Conservation (phyloP, 192 early-diverging fungal genomes). For the Irineochytrium annulatum region DNA sequence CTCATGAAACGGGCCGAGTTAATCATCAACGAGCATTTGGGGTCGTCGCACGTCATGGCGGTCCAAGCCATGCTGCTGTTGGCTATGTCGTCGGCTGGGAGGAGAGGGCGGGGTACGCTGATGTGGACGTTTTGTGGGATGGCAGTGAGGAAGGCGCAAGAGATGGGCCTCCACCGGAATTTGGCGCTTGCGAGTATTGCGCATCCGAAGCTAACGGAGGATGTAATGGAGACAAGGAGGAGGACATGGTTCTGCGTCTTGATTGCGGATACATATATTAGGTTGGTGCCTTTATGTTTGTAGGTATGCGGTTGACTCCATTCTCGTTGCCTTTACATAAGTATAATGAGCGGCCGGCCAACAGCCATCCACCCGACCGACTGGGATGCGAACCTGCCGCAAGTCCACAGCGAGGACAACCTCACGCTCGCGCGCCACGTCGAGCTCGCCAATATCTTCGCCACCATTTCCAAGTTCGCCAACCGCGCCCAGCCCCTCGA, state of each 20-base stretch:
- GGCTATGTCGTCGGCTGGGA: conserved; percentile 6
- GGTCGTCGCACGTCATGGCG: conserved; percentile 7
- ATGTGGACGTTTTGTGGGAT: conserved; percentile 17
- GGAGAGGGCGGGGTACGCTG: conserved; percentile 9
- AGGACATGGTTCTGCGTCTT: conserved; percentile 21
- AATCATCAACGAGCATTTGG: conserved; percentile 19
- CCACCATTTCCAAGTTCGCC: conserved; percentile 14
- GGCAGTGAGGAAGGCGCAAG: conserved; percentile 19
- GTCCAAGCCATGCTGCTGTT: conserved; percentile 15
- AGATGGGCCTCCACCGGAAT: conserved; percentile 18
- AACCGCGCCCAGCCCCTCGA: conserved; percentile 19
- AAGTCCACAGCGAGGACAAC: conserved; percentile 2
- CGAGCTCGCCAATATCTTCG: conserved; percentile 19
- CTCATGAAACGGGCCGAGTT: conserved; percentile 2
- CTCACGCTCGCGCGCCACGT: conserved; percentile 10
- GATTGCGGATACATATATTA: conserved; percentile 23
- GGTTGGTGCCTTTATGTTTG: not conserved
- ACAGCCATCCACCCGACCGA: conserved; percentile 16
- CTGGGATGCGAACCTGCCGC: conserved; percentile 21
- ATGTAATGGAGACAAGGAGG: conserved; percentile 7
- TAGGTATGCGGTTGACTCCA: no score
- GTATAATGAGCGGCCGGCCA: conserved; percentile 23
- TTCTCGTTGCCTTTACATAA: no score
- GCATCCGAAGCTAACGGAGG: conserved; percentile 7
- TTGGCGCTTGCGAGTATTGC: conserved; percentile 7